Conservation (phyloP, 2,329 filamentous ascomycete genomes). For the Nannizzia gypsea region DNA sequence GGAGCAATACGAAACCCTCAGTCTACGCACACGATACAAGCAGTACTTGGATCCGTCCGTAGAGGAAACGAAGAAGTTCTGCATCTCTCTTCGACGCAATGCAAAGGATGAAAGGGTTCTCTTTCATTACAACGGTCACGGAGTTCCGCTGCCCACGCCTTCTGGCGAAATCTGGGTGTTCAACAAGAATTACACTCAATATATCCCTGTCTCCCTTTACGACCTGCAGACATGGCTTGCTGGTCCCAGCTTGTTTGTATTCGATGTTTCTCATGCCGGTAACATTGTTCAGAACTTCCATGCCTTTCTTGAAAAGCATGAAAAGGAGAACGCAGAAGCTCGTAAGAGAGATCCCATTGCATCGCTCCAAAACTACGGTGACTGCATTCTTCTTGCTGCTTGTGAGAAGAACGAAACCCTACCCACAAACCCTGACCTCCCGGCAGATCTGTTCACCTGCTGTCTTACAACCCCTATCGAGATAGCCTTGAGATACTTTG, state of each 20-base stretch:
- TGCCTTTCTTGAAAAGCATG: constrained; percentile 87
- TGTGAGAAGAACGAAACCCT: constrained; percentile 85
- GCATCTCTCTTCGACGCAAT: constrained; percentile 75
- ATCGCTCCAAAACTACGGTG: constrained; percentile 54
- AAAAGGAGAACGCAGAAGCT: constrained; percentile 71
- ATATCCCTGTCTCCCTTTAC: constrained; percentile 91
- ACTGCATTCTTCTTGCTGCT: constrained; percentile 85
- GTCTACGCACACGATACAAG: constrained; percentile 92
- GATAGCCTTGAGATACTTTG: constrained; percentile 93
- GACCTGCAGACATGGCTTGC: constrained; percentile 93
- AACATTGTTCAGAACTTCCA: constrained; percentile 94
- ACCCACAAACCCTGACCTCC: constrained; percentile 84
- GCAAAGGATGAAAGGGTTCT: constrained; percentile 92
- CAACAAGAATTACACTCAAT: constrained; percentile 97
- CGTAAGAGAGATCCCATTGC: constrained; percentile 62
- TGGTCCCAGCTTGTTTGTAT: constrained; percentile 90
- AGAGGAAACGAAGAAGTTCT: constrained; percentile 95
- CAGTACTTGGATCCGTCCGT: constrained; percentile 93
- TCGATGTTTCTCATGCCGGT: constrained; percentile 92
- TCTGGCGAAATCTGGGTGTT: constrained; percentile 99
- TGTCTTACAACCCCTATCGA: constrained; percentile 95
- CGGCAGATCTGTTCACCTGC: constrained; percentile 89
- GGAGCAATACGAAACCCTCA: constrained; percentile 88
- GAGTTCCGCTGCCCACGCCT: constrained; percentile 85
- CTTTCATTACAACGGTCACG: constrained; percentile 98